Percentiles rank a stretch among this genome's conserved stretches.
Evolutionary conservation across 2,329 filamentous ascomycete genomes (phyloP).

Genomic region (Aspergillus tamarii): DNA sequence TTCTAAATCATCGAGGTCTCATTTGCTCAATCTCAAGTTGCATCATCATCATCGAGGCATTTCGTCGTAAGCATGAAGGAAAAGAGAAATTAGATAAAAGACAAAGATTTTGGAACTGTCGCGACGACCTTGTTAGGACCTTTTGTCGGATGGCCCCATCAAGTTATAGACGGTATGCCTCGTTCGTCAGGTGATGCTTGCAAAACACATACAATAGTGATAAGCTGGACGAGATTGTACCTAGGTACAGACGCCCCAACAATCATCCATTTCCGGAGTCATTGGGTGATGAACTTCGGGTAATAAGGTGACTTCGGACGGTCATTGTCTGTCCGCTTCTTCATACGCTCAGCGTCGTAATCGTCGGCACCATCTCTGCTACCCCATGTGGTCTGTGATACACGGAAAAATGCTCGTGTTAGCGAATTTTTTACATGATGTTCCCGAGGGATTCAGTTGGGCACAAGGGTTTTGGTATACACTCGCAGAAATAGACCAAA

Average conservation of each 20-base stretch:
- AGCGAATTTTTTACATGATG: slow-evolving; percentile 4
- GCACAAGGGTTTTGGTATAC: background rate
- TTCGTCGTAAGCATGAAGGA: slow-evolving; percentile 17
- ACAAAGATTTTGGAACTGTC: background rate
- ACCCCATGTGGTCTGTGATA: slow-evolving; percentile 83
- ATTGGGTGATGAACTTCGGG: slow-evolving; percentile 35
- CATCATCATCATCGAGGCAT: slow-evolving; percentile 17
- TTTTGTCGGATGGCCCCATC: background rate
- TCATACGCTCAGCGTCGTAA: slow-evolving; percentile 74
- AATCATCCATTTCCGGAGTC: slow-evolving; percentile 4
- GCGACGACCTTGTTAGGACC: background rate
- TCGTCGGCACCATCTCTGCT: slow-evolving; percentile 89
- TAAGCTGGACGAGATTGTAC: background rate
- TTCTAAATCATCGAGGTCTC: slow-evolving; percentile 1
- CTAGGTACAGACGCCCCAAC: background rate
- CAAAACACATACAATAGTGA: background rate
- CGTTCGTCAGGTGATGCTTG: background rate
- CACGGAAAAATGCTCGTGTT: slow-evolving; percentile 6
- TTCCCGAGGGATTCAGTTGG: background rate
- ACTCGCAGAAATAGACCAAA: background rate
- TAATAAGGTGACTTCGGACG: slow-evolving; percentile 38
- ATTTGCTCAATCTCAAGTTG: slow-evolving; percentile 7
- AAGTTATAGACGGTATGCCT: background rate
- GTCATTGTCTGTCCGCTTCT: slow-evolving; percentile 42
- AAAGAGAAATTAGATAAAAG: background rate